Conservation (phyloP, 768 basidiomycete species). For the Amyloporia xantha region DNA sequence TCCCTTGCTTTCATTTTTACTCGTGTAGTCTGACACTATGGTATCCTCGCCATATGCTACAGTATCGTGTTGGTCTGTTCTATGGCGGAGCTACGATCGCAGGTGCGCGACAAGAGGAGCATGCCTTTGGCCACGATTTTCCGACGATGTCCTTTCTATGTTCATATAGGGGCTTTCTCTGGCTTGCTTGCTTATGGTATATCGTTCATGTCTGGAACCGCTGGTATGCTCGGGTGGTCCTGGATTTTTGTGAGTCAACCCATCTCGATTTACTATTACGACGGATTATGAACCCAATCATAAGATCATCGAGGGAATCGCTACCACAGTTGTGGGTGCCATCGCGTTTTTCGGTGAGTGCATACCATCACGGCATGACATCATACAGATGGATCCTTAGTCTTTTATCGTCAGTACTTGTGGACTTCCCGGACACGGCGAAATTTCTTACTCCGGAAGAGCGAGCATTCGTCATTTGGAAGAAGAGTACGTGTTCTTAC, state of each 20-base stretch:
- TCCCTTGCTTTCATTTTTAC: not conserved
- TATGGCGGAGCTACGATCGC: conserved; percentile 23
- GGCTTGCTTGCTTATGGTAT: conserved; percentile 30
- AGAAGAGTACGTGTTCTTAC: conserved; percentile 38
- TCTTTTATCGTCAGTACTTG: conserved; percentile 53
- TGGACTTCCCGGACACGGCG: conserved; percentile 56
- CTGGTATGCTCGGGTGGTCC: conserved; percentile 25
- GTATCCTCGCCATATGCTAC: conserved; percentile 25
- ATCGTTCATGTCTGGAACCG: conserved; percentile 27
- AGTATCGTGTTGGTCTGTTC: conserved; percentile 23
- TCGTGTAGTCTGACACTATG: conserved; percentile 19
- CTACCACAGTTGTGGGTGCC: conserved; percentile 50
- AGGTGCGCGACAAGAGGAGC: conserved; percentile 8
- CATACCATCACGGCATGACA: not conserved
- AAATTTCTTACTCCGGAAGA: conserved; percentile 57
- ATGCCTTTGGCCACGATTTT: too few relatives aligned
- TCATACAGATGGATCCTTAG: too few relatives aligned
- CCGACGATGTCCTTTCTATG: not conserved
- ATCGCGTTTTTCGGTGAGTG: conserved; percentile 43
- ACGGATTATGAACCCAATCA: not conserved
- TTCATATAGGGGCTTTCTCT: conserved; percentile 18
- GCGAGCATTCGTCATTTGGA: conserved; percentile 45
- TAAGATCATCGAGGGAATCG: conserved; percentile 58
- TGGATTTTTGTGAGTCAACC: conserved; percentile 25
- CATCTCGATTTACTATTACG: too few relatives aligned